phyloP scores from a whole-genome alignment of 1,139 yeast species.

The Pichia inconspicua region DNA sequence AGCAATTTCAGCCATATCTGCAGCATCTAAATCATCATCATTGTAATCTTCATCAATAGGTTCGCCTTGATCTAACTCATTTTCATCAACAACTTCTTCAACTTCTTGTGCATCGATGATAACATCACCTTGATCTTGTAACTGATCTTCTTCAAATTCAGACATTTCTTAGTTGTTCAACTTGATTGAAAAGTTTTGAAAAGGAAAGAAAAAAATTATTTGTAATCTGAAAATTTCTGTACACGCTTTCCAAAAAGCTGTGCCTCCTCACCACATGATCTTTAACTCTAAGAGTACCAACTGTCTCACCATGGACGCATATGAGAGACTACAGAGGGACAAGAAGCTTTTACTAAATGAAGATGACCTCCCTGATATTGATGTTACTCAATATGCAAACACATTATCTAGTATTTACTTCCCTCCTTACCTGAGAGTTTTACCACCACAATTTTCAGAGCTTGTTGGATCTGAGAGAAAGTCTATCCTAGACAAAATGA shows the following conservation, averaged over 20 bases:
- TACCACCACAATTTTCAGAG: constrained; percentile 18
- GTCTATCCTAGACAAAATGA: constrained; percentile 18
- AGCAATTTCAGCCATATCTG: constrained; percentile 29
- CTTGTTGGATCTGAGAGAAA: constrained; percentile 8
- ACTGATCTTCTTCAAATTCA: neutral
- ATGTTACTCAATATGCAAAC: neutral
- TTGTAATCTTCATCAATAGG: constrained; percentile 33
- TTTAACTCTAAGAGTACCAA: neutral
- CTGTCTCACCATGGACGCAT: neutral
- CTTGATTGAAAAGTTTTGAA: too few species aligned
- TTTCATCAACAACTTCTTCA: constrained; percentile 46
- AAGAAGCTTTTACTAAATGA: constrained; percentile 5
- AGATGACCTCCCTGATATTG: neutral
- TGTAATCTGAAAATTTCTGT: neutral
- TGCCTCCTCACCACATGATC: neutral
- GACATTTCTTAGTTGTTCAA: neutral
- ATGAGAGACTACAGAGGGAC: neutral
- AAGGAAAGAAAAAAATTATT: neutral
- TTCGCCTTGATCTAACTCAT: constrained; percentile 22
- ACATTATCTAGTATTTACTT: constrained; percentile 9
- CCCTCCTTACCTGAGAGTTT: constrained; percentile 8
- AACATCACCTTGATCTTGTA: constrained; percentile 38
- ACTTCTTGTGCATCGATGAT: constrained; percentile 51
- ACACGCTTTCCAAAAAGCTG: neutral
- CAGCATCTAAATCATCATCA: constrained; percentile 27